Conservation (phyloP, 768 basidiomycete genomes). For the Kwoniella sp. region DNA sequence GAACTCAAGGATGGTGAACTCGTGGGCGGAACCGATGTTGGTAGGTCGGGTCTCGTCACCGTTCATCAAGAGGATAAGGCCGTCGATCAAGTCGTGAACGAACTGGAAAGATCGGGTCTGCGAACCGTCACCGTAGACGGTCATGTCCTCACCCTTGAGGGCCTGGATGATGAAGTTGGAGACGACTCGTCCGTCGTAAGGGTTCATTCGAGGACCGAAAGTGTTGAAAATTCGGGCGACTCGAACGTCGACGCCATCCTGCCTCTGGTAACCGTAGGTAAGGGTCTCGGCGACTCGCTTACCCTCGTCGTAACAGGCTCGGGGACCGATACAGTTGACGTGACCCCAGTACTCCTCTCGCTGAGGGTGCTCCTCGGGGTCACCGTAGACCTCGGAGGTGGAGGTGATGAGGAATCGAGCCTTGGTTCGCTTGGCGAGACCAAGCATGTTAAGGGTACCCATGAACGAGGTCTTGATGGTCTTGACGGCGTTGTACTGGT, state of each 20-base stretch:
- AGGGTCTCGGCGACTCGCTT: slow-evolving; percentile 98
- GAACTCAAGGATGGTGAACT: slow-evolving; percentile 94
- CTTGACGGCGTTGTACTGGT: slow-evolving; percentile 97
- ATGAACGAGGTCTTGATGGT: slow-evolving; percentile 98
- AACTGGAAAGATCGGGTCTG: slow-evolving; percentile 93
- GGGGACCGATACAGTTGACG: slow-evolving; percentile 96
- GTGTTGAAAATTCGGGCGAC: slow-evolving; percentile 96
- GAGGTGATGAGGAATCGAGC: slow-evolving; percentile 94
- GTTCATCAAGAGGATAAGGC: slow-evolving; percentile 73
- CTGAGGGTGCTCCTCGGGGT: slow-evolving; percentile 97
- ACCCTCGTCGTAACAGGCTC: slow-evolving; percentile 99
- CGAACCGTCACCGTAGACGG: slow-evolving; percentile 89
- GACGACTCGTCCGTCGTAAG: slow-evolving; percentile 93
- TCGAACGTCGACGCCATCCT: slow-evolving; percentile 92
- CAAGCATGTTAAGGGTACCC: slow-evolving; percentile 98
- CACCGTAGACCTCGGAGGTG: slow-evolving; percentile 98
- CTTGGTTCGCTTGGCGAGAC: slow-evolving; percentile 93
- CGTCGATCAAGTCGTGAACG: slow-evolving; percentile 95
- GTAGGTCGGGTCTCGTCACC: slow-evolving; percentile 88
- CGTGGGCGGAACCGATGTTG: slow-evolving; percentile 93
- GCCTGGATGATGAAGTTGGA: slow-evolving; percentile 99
- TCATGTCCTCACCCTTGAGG: slow-evolving; percentile 92
- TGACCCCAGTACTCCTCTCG: slow-evolving; percentile 96
- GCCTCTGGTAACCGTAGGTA: slow-evolving; percentile 92
- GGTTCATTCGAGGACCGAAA: slow-evolving; percentile 68